Evolutionary conservation across 192 early-diverging fungal species (phyloP).

Genomic region (Diversispora epigaea): DNA sequence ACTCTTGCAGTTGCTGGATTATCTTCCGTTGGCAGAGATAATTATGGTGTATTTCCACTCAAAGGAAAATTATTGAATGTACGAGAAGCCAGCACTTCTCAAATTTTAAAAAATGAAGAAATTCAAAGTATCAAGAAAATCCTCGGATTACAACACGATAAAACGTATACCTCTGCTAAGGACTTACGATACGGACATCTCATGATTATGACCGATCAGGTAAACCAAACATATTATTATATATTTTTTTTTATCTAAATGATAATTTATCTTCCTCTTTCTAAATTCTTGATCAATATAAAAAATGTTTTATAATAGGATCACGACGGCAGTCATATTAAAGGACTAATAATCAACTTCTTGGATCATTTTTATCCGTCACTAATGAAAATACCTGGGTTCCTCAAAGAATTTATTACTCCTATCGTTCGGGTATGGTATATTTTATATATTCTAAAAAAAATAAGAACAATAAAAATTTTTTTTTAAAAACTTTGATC

Average conservation of each 20-base stretch:
- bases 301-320: conserved; percentile 40
- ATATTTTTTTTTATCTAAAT: too few species aligned
- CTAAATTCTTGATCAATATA: too few species aligned
- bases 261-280: too few species aligned
- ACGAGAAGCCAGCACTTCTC: conserved; percentile 72
- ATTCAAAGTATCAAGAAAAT: conserved; percentile 89
- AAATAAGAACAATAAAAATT: not conserved
- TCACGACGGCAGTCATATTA: conserved; percentile 96
- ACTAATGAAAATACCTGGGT: conserved; percentile 85
- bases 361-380: conserved; percentile 93
- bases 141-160: conserved; percentile 86
- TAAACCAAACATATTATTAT: too few species aligned
- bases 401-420: conserved; percentile 94
- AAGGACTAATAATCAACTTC: conserved; percentile 95
- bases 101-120: conserved; percentile 81
- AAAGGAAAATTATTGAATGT: conserved; percentile 98
- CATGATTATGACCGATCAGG: conserved; percentile 98
- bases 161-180: conserved; percentile 68
- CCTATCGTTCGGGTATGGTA: conserved; percentile 82
- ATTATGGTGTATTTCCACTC: conserved; percentile 93
- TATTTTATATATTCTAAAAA: not conserved
- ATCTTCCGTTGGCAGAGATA: conserved; percentile 83
- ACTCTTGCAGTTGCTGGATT: conserved; percentile 83
- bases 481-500: not conserved
- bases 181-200: conserved; percentile 90